Base-by-base conservation (phyloP, 345 rosid genomes). In the Salix viminalis region DNA sequence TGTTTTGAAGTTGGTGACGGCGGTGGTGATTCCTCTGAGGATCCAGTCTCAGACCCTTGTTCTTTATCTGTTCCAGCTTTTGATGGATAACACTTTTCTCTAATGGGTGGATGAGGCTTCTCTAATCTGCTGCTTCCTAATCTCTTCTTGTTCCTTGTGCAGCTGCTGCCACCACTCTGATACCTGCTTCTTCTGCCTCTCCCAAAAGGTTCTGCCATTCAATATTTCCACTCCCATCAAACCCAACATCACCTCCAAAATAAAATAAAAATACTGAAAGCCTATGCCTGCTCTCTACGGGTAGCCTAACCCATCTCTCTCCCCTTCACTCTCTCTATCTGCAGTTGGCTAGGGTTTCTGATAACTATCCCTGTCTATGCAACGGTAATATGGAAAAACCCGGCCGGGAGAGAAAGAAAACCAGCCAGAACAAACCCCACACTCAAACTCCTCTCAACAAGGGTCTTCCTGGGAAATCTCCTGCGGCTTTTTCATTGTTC, bases 1-100 rank as follows among this genome's bases (percentile, higher is more conserved):
- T 65, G 42, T 8, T 50, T 2, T 64, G 74, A 1, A 34, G 77
- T 2, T 42, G 79, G 8, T 69, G 70, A 26, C 44, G 70, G 37
- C 34, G 82, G 68, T 70, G 87, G 65, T 83, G 87, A 74, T 82
- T 87, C 83, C 86, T 79, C 84, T 36, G 89, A 75, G 90, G 85
- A 86, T 88, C 91, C 91, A 88, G 91, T 83, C 73, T 87, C 86
- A 79, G 82, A 39, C 73, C 75, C 76, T 83, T 60, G 72, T 80
- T 77, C 69, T 82, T 82, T 75, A 75, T 80, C 74, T 78, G 86
- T 82, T 89, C 88, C 91, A 90, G 94, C 85, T 88, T 86, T 86
- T 76, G 76, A 80, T 58, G 70, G 76, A 79, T 62, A 54, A 44
- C 68, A 54, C 68, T 56, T 77, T 80, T 77, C 69, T 62, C 77